Evolutionary conservation across 192 early-diverging fungal species (phyloP).

Genomic region (Podila clonocystis): DNA sequence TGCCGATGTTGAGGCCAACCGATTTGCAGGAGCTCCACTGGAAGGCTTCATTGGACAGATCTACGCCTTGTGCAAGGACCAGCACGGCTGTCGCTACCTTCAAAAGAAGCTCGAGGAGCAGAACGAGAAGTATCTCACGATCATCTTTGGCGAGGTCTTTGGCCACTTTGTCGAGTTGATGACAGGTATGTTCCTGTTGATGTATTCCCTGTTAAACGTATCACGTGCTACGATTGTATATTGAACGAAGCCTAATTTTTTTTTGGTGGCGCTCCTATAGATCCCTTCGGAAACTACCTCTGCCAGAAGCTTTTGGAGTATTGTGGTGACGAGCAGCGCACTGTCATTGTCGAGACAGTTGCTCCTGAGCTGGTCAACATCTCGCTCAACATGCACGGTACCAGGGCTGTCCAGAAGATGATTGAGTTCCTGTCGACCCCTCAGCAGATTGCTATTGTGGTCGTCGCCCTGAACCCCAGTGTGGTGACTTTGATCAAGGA

Average conservation of each 20-base stretch:
- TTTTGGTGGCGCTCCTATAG: slow-evolving; percentile 35
- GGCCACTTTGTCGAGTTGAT: slow-evolving; percentile 82
- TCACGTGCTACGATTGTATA: background rate
- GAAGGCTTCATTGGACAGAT: slow-evolving; percentile 80
- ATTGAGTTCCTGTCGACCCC: slow-evolving; percentile 79
- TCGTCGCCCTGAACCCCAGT: slow-evolving; percentile 71
- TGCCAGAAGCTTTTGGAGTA: slow-evolving; percentile 91
- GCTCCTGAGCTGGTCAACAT: slow-evolving; percentile 81
- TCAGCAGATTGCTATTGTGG: slow-evolving; percentile 75
- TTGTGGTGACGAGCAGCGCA: slow-evolving; percentile 80
- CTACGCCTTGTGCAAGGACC: slow-evolving; percentile 86
- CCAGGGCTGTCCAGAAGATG: slow-evolving; percentile 92
- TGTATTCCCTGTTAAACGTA: background rate
- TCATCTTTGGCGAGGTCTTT: slow-evolving; percentile 83
- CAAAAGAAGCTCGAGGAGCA: slow-evolving; percentile 89
- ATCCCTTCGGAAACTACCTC: slow-evolving; percentile 94
- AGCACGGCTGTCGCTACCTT: slow-evolving; percentile 88
- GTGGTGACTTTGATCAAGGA: slow-evolving; percentile 90
- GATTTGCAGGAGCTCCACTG: slow-evolving; percentile 72
- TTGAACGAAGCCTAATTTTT: background rate
- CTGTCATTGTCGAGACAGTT: slow-evolving; percentile 76
- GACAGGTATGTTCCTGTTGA: slow-evolving; percentile 66
- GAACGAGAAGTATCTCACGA: slow-evolving; percentile 64
- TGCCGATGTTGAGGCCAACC: slow-evolving; percentile 62
- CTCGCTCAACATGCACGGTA: slow-evolving; percentile 92